Conservation (phyloP, 495 filamentous ascomycete genomes). For the Penicillium fimorum region DNA sequence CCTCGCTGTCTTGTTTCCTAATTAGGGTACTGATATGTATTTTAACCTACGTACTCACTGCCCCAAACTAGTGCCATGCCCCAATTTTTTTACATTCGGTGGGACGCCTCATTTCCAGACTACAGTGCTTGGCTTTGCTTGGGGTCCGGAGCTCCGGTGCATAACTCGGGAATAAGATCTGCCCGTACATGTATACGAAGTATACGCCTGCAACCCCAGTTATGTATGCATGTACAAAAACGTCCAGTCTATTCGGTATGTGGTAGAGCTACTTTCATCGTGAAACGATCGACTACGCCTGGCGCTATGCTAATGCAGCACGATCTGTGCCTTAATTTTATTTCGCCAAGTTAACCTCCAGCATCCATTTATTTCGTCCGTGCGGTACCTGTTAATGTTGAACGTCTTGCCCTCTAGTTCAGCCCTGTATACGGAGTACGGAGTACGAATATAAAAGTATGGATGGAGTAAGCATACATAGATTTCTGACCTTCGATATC, state of each 20-base stretch:
- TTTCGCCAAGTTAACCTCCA: not conserved
- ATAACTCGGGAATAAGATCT: conserved; percentile 6
- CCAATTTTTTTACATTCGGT: conserved; percentile 23
- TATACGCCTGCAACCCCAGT: not conserved
- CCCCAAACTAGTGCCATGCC: conserved; percentile 1
- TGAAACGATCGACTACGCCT: conserved; percentile 6
- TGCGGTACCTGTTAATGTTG: not conserved
- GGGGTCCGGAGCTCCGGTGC: conserved; percentile 21
- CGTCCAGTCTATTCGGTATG: not conserved
- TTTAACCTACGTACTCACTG: not conserved
- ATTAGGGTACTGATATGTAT: conserved; percentile 1
- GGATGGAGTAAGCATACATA: not conserved
- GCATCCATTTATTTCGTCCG: not conserved
- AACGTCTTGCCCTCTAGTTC: not conserved
- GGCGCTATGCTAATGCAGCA: not conserved
- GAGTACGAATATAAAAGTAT: not conserved
- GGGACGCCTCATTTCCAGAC: conserved; percentile 23
- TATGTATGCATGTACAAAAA: not conserved
- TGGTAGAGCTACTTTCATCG: not conserved
- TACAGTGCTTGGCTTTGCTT: conserved; percentile 34
- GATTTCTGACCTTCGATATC: not conserved
- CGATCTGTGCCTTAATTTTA: not conserved
- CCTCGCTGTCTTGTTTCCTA: not conserved
- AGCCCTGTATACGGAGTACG: not conserved
- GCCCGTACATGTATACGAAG: not conserved